phyloP scores from a whole-genome alignment of 352 stramenopile genomes.

The Phytophthora cryptogea region DNA sequence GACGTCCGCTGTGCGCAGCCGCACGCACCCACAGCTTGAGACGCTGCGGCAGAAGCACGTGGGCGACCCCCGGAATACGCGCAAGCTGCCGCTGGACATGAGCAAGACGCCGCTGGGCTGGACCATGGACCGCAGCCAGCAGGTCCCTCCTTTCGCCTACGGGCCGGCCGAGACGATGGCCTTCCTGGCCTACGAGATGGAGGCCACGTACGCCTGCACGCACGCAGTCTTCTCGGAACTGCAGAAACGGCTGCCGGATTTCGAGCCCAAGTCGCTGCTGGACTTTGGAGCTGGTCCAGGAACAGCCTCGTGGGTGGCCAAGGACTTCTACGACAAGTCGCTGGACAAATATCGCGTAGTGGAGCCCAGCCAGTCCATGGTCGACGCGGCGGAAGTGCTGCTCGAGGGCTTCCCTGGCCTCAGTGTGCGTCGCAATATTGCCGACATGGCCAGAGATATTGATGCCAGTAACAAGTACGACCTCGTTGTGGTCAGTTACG shows the following conservation, averaged over 20 bases:
- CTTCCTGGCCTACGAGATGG: slow-evolving; percentile 78
- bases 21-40: slow-evolving; percentile 82
- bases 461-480: slow-evolving; percentile 68
- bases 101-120: slow-evolving; percentile 79
- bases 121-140: slow-evolving; percentile 68
- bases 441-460: slow-evolving; percentile 81
- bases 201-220: slow-evolving; percentile 67
- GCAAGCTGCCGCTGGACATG: slow-evolving; percentile 72
- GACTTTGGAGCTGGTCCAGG: slow-evolving; percentile 82
- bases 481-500: slow-evolving; percentile 74
- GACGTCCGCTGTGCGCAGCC: slow-evolving; percentile 58
- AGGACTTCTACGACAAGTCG: slow-evolving; percentile 67
- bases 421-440: slow-evolving; percentile 69
- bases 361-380: slow-evolving; percentile 87
- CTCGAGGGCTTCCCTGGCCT: slow-evolving; percentile 78
- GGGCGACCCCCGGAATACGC: slow-evolving; percentile 50
- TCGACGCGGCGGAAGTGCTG: slow-evolving; percentile 73
- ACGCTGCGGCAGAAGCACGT: slow-evolving; percentile 63
- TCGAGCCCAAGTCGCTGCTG: slow-evolving; percentile 66
- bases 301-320: slow-evolving; percentile 78
- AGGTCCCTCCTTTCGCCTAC: slow-evolving; percentile 72
- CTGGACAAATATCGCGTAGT: slow-evolving; percentile 73
- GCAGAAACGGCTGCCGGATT: slow-evolving; percentile 52
- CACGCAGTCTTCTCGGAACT: slow-evolving; percentile 77
- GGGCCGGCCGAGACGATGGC: slow-evolving; percentile 73